Base-by-base conservation (phyloP, 2,329 filamentous ascomycete genomes). In the Talaromyces albobiverticillius region DNA sequence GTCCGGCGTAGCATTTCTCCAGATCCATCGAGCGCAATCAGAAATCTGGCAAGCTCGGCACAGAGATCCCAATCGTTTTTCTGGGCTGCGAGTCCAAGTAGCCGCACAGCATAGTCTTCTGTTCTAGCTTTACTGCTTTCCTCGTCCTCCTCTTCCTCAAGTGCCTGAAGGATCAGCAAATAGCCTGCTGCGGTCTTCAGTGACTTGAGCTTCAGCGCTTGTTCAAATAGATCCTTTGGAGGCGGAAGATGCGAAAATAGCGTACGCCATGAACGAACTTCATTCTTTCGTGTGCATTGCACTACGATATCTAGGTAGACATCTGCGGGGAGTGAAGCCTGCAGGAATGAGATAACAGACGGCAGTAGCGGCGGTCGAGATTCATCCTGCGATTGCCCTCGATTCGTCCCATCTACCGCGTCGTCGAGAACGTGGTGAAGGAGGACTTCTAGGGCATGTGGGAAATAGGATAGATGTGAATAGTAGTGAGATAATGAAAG, bases 131-230 rank as follows among this genome's bases (percentile, higher is more conserved):
- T 75, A 51, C 77, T 75, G 31, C 63, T 68, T 16, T 74, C 69
- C 41, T 71, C 67, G 47, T 76, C 74, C 40, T 71, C 67, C 53
- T 76, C 74, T 22, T 82, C 80, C 55, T 85, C 82, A 57, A 87
- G 81, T 0, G 91, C 95, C 67, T 99, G 93, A 32, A 99, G 78
- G 32, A 99, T 89, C 16, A 99, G 83, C n/a, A 99, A 80, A 70
- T 97, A 99, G 1, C 95, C 94, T 9, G 92, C 93, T 2, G 94
- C 95, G 5, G 94, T 99, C 72, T 97, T 97, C 47, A 99, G 77
- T 3, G 87, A 89, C 3, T 90, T 91, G 53, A 89, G 84, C 60
- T 88, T 85, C 9, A 99, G 76, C 4, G 91, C 93, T 69, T 96
- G 90, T 69, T 99, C 93, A 63, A 99, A 99, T 0, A 99, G 81